A percentile compares a stretch with the other conserved stretches of the same genome.
Conservation (phyloP, 2,329 filamentous ascomycete species). For the Xylariaceae sp. region DNA sequence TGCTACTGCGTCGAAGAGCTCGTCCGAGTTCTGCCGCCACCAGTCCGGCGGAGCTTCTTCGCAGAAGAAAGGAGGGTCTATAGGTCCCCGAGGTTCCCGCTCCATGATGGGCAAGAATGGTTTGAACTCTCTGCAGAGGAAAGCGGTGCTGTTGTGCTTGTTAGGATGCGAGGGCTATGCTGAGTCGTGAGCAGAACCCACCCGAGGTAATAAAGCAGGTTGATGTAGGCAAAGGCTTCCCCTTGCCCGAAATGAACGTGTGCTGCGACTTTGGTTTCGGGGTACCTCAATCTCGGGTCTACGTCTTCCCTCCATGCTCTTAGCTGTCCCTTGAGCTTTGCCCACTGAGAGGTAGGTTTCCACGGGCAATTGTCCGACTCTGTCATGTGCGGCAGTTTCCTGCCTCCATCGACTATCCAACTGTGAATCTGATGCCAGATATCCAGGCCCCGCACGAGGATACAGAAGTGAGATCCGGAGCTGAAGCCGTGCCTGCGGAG, state of each 20-base stretch:
- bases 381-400: conserved; percentile 13
- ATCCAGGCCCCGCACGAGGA: conserved; percentile 14
- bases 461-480: conserved; percentile 13
- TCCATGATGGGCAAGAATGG: conserved; percentile 12
- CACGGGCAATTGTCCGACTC: conserved; percentile 14
- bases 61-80: conserved; percentile 12
- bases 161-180: not conserved
- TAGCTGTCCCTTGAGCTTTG: conserved; percentile 11
- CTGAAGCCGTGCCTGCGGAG: conserved; percentile 10
- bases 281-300: conserved; percentile 14
- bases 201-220: conserved; percentile 16
- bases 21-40: conserved; percentile 15
- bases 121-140: conserved; percentile 13
- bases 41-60: conserved; percentile 13
- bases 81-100: conserved; percentile 12
- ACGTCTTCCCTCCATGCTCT: conserved; percentile 13
- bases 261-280: conserved; percentile 12
- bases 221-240: conserved; percentile 17
- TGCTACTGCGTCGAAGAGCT: conserved; percentile 13
- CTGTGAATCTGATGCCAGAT: conserved; percentile 17
- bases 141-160: conserved; percentile 5
- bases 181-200: conserved; percentile 1
- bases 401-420: conserved; percentile 17
- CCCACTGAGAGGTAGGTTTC: conserved; percentile 14
- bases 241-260: conserved; percentile 16